Percentiles rank a stretch among this genome's conserved stretches.
phyloP scores from a whole-genome alignment of 352 stramenopile genomes.

The Pythium aristosporum region DNA sequence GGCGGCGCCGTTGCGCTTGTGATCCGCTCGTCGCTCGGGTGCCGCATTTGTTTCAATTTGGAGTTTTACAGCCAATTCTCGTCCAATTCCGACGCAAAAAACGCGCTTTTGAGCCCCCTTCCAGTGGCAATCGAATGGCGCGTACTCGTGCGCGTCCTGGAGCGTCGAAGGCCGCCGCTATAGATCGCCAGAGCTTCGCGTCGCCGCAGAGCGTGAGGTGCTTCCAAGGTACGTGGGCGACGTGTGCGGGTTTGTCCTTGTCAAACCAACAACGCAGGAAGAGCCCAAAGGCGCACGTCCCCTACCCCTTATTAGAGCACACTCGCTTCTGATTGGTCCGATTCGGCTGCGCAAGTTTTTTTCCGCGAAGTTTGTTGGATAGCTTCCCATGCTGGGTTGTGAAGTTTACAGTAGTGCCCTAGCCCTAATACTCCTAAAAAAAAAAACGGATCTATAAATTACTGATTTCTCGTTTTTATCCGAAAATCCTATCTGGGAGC shows the following conservation, averaged over 20 bases:
- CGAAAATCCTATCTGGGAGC: too few relatives aligned
- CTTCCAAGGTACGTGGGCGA: background rate
- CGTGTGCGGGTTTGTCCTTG: conserved; percentile 15
- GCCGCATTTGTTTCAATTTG: background rate
- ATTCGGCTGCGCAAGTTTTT: background rate
- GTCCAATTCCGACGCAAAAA: conserved; percentile 8
- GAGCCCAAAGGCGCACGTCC: background rate
- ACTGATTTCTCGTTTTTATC: too few relatives aligned
- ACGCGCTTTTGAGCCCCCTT: background rate
- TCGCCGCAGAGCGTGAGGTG: background rate
- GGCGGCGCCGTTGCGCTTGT: background rate
- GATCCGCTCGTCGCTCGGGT: background rate
- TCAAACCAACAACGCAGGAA: conserved; percentile 28
- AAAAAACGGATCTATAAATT: background rate
- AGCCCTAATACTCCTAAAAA: background rate
- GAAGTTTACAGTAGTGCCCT: background rate
- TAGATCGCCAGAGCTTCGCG: background rate
- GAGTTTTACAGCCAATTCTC: conserved; percentile 3
- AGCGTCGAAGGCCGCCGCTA: background rate
- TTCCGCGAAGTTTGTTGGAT: background rate
- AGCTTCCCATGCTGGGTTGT: background rate
- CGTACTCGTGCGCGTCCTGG: background rate
- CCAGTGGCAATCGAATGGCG: background rate
- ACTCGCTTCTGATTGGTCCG: conserved; percentile 3
- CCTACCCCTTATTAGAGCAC: conserved; percentile 21